phyloP scores from a whole-genome alignment of 306 rosid species.

The Biancaea sappan region DNA sequence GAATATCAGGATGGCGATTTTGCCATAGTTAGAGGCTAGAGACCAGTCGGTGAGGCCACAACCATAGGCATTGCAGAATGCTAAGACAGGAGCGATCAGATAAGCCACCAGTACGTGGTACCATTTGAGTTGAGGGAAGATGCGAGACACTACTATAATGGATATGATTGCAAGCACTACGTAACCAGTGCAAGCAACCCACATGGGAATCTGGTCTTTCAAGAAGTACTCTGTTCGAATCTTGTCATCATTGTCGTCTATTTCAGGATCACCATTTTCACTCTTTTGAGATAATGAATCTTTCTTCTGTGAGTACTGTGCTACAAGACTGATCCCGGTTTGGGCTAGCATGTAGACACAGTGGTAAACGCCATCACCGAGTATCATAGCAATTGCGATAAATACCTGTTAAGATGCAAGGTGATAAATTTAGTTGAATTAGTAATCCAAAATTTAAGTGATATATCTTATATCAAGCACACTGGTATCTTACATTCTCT shows the following conservation, averaged over 20 bases:
- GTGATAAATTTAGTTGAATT: neutral
- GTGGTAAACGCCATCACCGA: slow-evolving; percentile 78
- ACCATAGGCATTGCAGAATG: slow-evolving; percentile 82
- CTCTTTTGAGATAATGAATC: neutral
- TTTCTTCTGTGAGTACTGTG: slow-evolving; percentile 19
- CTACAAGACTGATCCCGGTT: slow-evolving; percentile 40
- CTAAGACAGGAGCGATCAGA: slow-evolving; percentile 61
- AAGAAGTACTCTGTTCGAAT: slow-evolving; percentile 48
- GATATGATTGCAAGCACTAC: slow-evolving; percentile 51
- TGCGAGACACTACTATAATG: slow-evolving; percentile 45
- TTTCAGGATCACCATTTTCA: neutral
- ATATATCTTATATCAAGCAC: no score
- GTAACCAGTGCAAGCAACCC: slow-evolving; percentile 57
- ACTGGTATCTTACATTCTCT: neutral
- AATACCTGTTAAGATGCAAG: slow-evolving; percentile 46
- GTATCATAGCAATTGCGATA: slow-evolving; percentile 71
- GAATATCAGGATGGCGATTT: slow-evolving; percentile 68
- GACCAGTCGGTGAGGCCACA: slow-evolving; percentile 85
- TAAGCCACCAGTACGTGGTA: slow-evolving; percentile 62
- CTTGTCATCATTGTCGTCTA: slow-evolving; percentile 40
- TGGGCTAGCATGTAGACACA: slow-evolving; percentile 52
- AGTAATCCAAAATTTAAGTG: neutral
- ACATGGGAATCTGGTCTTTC: slow-evolving; percentile 63
- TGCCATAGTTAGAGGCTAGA: slow-evolving; percentile 77
- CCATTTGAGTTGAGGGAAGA: slow-evolving; percentile 68